These are phyloP conservation scores for Lasiodiplodia citricola DNA, from an alignment of 2,329 filamentous ascomycete species.

Conservation along the genomic window DNA sequence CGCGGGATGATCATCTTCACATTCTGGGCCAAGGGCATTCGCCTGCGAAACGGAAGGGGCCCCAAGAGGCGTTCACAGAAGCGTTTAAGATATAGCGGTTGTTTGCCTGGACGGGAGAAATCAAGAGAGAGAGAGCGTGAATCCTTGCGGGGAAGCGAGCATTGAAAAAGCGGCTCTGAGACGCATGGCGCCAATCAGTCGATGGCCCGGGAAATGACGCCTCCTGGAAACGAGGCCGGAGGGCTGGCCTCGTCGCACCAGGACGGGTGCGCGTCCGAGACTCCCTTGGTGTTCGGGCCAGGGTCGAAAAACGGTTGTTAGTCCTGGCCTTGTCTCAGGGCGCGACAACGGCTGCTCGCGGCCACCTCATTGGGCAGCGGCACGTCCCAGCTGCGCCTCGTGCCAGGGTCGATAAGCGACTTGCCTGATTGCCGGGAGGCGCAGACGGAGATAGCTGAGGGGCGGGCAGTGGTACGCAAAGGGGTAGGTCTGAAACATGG, in stretches of 20 bases:
- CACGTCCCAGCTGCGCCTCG: neutral
- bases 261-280: neutral
- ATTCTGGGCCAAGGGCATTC: neutral
- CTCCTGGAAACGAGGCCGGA: conserved; percentile 17
- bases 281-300: neutral
- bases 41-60: neutral
- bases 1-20: conserved; percentile 16
- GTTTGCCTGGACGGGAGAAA: neutral
- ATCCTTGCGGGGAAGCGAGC: conserved; percentile 5
- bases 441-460: neutral
- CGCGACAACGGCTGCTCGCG: neutral
- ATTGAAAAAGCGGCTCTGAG: conserved; percentile 7
- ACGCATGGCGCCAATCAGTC: conserved; percentile 1
- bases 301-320: neutral
- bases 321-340: neutral
- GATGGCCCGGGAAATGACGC: conserved; percentile 10
- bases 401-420: neutral
- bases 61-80: neutral
- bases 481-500: conserved; percentile 16
- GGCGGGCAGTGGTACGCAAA: neutral
- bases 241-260: conserved; percentile 7
- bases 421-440: neutral
- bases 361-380: too few relatives aligned
- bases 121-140: neutral
- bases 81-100: neutral